Evolutionary conservation across 202 grass and related monocot genomes (phyloP).

Genomic region (Musa balbisiana): DNA sequence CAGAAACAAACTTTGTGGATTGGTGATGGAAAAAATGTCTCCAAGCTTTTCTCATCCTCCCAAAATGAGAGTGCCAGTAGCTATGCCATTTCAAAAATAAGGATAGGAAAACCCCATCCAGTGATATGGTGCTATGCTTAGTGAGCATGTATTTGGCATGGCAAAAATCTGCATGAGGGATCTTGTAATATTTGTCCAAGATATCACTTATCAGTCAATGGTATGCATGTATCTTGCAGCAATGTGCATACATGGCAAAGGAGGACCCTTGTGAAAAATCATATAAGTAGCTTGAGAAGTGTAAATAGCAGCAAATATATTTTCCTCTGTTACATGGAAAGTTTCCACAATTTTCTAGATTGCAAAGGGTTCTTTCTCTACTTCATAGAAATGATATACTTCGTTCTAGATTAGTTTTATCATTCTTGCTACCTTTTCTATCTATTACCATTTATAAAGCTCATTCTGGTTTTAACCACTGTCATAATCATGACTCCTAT

Average conservation of each 20-base stretch:
- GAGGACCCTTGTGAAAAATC: neutral
- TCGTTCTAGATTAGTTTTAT: neutral
- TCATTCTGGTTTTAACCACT: neutral
- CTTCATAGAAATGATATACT: neutral
- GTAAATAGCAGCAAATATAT: neutral
- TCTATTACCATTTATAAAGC: neutral
- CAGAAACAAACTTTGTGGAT: neutral
- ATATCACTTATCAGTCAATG: neutral
- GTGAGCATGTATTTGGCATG: neutral
- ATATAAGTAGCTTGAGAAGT: neutral
- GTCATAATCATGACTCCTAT: neutral
- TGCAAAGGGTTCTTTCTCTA: neutral
- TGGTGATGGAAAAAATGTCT: neutral
- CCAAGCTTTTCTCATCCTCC: neutral
- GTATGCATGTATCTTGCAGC: neutral
- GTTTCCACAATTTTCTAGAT: neutral
- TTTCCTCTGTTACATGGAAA: neutral
- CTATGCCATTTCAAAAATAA: neutral
- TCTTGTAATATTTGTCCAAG: neutral
- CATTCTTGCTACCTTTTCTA: neutral
- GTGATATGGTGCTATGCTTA: neutral
- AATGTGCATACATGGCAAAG: neutral
- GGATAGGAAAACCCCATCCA: neutral
- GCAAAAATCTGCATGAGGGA: neutral
- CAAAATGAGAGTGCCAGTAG: neutral